Conservation (phyloP, 192 early-diverging fungal species). For the Gryganskiella cystojenkinii region DNA sequence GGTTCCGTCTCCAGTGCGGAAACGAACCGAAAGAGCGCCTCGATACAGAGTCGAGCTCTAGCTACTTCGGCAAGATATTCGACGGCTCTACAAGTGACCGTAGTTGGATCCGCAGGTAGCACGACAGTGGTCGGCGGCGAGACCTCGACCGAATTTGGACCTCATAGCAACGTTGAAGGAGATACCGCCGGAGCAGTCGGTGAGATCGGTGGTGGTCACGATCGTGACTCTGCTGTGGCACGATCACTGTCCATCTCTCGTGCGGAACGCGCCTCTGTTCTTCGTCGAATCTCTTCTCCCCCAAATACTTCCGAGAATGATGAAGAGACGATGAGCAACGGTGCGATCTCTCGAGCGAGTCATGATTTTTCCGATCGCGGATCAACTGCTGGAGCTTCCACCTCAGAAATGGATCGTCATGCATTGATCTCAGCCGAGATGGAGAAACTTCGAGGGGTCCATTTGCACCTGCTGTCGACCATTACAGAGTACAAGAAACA, state of each 20-base stretch:
- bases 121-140: background rate
- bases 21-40: slow-evolving; percentile 20
- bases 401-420: slow-evolving; percentile 53
- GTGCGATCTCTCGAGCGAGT: slow-evolving; percentile 12
- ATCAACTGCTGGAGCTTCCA: slow-evolving; percentile 10
- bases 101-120: background rate
- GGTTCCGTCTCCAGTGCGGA: slow-evolving; percentile 32
- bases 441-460: slow-evolving; percentile 55
- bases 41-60: slow-evolving; percentile 24
- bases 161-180: background rate
- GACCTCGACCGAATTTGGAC: background rate
- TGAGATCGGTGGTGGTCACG: slow-evolving; percentile 3
- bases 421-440: slow-evolving; percentile 60
- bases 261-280: slow-evolving; percentile 29
- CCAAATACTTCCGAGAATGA: slow-evolving; percentile 15
- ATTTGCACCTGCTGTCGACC: slow-evolving; percentile 52
- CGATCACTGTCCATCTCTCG: slow-evolving; percentile 39
- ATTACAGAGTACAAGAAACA: slow-evolving; percentile 61
- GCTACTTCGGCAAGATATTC: slow-evolving; percentile 23
- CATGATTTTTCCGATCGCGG: slow-evolving; percentile 32
- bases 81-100: slow-evolving; percentile 1
- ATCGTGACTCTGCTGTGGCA: slow-evolving; percentile 20
- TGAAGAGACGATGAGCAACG: slow-evolving; percentile 16
- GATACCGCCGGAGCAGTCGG: background rate
- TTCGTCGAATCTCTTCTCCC: slow-evolving; percentile 19